Base-by-base conservation (phyloP, 2,329 filamentous ascomycete genomes). In the Sodiomyces alkalinus region DNA sequence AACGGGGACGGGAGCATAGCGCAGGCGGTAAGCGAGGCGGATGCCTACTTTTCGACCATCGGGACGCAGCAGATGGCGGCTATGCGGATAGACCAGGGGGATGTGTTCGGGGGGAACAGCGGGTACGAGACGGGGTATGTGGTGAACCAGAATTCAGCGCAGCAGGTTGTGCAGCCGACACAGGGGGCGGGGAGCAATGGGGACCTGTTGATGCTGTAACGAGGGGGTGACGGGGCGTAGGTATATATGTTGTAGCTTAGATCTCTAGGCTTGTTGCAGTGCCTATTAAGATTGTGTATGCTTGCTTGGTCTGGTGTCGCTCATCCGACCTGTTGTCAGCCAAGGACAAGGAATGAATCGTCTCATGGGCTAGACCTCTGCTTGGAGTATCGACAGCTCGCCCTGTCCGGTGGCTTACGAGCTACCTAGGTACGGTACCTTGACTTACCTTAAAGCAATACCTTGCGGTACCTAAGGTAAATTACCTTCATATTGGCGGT, bases 21-120 rank as follows among this genome's bases (percentile, higher is more conserved):
- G 4, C 70, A 74, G 16, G 83, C 83, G 2, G 74, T 92, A 19
- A 80, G 67, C 43, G 85, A 90, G 30, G 87, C 86, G 7, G 87
- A 94, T 45, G 73, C 77, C 11, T 94, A 93, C 53, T 96, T 94
- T 52, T 75, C 80, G 11, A 78, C 74, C 24, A 62, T 85, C n/a
- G 74, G 76, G 2, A 69, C 59, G 33, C 70, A 76, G 48, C 75
- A 80, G 47, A 80, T 85, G 75, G 72, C 70, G 4, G 65, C 69
- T 11, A 71, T 86, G 68, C 64, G 67, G 32, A 62, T 85, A 33
- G 70, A 76, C 26, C 60, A 64, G 31, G 60, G 73, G 25, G 75
- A 76, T 40, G 69, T 69, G 10, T 77, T 76, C 46, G 73, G 72
- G 13, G 72, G 70, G 27, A 64, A 62, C 18, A 62, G 60, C 14